Conservation (phyloP, 108 stramenopile genomes). For the Ochromonas danica region DNA sequence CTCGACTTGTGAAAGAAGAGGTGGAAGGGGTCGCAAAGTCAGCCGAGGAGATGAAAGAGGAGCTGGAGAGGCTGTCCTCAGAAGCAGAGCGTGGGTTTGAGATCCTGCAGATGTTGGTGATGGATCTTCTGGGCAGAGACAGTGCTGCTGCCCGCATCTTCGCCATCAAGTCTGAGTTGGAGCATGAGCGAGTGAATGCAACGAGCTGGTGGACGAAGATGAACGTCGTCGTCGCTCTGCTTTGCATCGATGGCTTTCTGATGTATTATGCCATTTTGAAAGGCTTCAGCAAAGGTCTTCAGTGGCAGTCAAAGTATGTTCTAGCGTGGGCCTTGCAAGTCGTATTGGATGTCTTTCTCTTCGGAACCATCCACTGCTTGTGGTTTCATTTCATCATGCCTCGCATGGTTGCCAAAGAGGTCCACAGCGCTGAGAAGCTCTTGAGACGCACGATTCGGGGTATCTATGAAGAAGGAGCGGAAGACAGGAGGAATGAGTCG, state of each 20-base stretch:
- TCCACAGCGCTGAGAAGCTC: no score
- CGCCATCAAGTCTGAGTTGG: background rate
- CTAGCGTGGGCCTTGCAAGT: background rate
- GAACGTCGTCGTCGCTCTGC: no score
- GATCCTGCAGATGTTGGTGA: background rate
- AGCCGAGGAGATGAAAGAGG: no score
- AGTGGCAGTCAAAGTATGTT: background rate
- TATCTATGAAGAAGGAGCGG: no score
- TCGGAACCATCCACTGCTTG: background rate
- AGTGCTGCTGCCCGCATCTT: background rate
- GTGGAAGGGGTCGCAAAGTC: no score
- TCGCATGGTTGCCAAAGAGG: background rate
- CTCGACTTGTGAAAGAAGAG: no score
- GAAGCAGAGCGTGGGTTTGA: background rate
- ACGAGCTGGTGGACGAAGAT: background rate
- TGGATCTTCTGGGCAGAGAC: background rate
- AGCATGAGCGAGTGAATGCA: background rate
- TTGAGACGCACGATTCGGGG: no score
- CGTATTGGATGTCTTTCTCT: background rate
- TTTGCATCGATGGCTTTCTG: background rate
- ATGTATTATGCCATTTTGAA: background rate
- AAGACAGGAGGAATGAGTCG: background rate
- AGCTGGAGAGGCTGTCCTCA: no score
- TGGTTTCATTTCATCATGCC: constrained; percentile 5
- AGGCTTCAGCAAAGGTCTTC: background rate